phyloP scores from a whole-genome alignment of 192 early-diverging fungal species.

The Backusella sp. region DNA sequence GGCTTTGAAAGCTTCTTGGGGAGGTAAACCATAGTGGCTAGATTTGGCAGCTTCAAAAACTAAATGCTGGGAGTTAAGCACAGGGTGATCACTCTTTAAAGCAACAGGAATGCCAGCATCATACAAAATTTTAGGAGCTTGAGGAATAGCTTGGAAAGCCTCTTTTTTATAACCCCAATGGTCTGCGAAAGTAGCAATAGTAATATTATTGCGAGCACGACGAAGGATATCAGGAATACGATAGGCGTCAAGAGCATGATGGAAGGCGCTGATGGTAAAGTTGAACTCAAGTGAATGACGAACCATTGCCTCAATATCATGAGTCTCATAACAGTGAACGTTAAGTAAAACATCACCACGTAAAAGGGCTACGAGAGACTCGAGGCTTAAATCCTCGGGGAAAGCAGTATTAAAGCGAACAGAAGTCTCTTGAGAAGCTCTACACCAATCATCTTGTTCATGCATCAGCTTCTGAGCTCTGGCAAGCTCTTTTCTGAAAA shows the following conservation, averaged over 20 bases:
- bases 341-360: conserved; percentile 71
- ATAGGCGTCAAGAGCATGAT: conserved; percentile 78
- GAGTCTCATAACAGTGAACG: conserved; percentile 68
- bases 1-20: conserved; percentile 54
- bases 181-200: conserved; percentile 72
- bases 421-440: conserved; percentile 26
- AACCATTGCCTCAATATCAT: conserved; percentile 75
- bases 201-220: conserved; percentile 60
- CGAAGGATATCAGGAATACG: conserved; percentile 63
- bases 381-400: conserved; percentile 63
- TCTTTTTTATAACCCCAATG: conserved; percentile 74
- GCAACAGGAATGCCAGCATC: conserved; percentile 73
- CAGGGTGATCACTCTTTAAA: conserved; percentile 79
- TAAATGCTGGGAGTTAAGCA: conserved; percentile 70
- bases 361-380: conserved; percentile 66
- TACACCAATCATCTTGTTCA: conserved; percentile 70
- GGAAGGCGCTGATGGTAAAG: conserved; percentile 72
- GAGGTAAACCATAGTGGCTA: conserved; percentile 67
- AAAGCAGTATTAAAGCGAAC: conserved; percentile 33
- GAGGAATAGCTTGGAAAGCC: conserved; percentile 63
- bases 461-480: conserved; percentile 47
- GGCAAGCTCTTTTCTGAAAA: conserved; percentile 57
- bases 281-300: conserved; percentile 71
- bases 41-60: conserved; percentile 77
- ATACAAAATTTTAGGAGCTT: conserved; percentile 57